Evolutionary conservation across 495 filamentous ascomycete genomes (phyloP).

Genomic region (Jackrogersella multiformis): DNA sequence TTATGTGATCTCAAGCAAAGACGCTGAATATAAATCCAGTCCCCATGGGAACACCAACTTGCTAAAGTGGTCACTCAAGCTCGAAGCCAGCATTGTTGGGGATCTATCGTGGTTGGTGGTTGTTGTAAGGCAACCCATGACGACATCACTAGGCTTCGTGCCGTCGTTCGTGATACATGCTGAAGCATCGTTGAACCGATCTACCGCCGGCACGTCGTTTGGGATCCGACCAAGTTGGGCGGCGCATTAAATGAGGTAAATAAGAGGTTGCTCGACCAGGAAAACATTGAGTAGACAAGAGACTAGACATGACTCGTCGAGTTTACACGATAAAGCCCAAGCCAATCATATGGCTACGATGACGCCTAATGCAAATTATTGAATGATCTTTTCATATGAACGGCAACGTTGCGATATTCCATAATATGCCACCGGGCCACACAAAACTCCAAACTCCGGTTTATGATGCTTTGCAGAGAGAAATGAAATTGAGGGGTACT

Average conservation of each 20-base stretch:
- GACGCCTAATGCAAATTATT: background rate
- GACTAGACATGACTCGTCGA: background rate
- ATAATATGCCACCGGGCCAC: slow-evolving; percentile 6
- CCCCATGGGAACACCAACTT: slow-evolving; percentile 64
- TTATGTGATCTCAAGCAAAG: slow-evolving; percentile 1
- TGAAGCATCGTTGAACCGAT: background rate
- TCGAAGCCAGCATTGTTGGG: slow-evolving; percentile 65
- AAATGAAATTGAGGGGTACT: background rate
- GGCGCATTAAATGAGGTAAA: background rate
- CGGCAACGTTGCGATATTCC: slow-evolving; percentile 9
- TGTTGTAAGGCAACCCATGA: slow-evolving; percentile 66
- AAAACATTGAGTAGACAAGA: too few relatives aligned
- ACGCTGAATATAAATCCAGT: slow-evolving; percentile 15
- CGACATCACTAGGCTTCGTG: slow-evolving; percentile 60
- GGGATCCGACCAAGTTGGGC: slow-evolving; percentile 1
- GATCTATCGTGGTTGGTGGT: slow-evolving; percentile 64
- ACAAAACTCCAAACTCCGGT: slow-evolving; percentile 23
- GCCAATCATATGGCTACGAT: background rate
- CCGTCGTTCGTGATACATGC: slow-evolving; percentile 21
- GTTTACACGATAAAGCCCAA: background rate
- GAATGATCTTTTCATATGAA: background rate
- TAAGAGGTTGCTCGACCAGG: too few relatives aligned
- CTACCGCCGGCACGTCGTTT: background rate
- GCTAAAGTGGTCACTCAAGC: slow-evolving; percentile 64
- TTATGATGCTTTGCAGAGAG: background rate